A percentile compares a stretch with the other conserved stretches of the same genome.
These are phyloP conservation scores for Microbotryomycetes sp. DNA, from an alignment of 1,284 basidiomycete genomes.

Conservation along the genomic window DNA sequence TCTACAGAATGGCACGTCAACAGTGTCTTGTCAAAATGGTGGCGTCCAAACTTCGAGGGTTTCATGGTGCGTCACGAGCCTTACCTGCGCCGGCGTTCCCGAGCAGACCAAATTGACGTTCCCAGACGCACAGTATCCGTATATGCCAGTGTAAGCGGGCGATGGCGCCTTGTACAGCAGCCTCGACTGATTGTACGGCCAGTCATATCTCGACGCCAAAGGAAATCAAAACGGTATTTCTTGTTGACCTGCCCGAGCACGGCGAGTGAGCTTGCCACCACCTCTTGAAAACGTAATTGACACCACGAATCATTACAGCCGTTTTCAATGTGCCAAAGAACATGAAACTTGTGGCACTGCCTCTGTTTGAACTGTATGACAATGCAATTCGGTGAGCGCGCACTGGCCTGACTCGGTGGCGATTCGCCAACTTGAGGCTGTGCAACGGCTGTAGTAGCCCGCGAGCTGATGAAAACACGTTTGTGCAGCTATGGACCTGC, in stretches of 20 bases:
- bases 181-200: not conserved
- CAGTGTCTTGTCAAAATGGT: constrained; percentile 93
- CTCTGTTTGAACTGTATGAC: constrained; percentile 93
- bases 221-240: constrained; percentile 92
- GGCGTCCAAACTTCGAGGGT: constrained; percentile 93
- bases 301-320: constrained; percentile 50
- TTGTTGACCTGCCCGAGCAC: constrained; percentile 88
- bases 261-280: constrained; percentile 51
- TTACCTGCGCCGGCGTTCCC: too few relatives aligned
- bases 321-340: constrained; percentile 94
- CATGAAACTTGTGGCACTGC: constrained; percentile 80
- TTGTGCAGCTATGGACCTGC: constrained; percentile 69
- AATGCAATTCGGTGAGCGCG: constrained; percentile 69
- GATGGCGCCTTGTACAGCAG: too few relatives aligned
- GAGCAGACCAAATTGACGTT: too few relatives aligned
- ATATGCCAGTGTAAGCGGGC: constrained; percentile 61
- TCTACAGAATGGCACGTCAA: constrained; percentile 71
- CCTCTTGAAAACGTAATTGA: not conserved
- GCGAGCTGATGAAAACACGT: not conserved
- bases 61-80: constrained; percentile 76
- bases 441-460: too few relatives aligned
- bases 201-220: constrained; percentile 90
- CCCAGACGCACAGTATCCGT: constrained; percentile 88
- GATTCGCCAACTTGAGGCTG: not conserved
- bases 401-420: not conserved